Conservation (phyloP, 441 rosid genomes). For the Biscutella auriculata region DNA sequence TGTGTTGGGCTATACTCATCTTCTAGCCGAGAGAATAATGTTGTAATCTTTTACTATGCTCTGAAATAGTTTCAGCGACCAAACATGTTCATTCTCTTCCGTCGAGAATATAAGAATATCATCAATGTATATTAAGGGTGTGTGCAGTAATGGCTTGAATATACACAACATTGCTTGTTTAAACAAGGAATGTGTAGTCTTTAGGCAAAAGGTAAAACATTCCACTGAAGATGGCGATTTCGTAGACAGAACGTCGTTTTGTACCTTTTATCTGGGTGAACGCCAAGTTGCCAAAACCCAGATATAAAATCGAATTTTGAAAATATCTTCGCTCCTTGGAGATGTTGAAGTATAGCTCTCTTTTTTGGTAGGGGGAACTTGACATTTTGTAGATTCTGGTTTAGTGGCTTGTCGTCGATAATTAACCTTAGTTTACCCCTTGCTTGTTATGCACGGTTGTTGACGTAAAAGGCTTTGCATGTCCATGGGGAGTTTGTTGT, state of each 20-base stretch:
- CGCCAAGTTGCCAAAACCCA: not conserved
- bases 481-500: too few relatives aligned
- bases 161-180: not conserved
- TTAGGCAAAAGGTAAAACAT: not conserved
- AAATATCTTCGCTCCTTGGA: too few relatives aligned
- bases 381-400: too few relatives aligned
- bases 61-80: not conserved
- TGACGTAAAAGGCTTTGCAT: too few relatives aligned
- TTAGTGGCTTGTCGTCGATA: too few relatives aligned
- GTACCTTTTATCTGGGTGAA: too few relatives aligned
- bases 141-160: not conserved
- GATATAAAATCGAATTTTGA: not conserved
- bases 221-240: not conserved
- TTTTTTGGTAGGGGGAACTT: too few relatives aligned
- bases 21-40: not conserved
- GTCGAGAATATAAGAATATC: not conserved
- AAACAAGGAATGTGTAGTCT: not conserved
- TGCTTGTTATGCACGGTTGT: too few relatives aligned
- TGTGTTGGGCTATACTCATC: not conserved
- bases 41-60: accelerated
- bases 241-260: not conserved
- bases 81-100: not conserved
- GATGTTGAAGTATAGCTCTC: too few relatives aligned
- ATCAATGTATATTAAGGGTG: not conserved
- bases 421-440: too few relatives aligned